These are phyloP conservation scores for Noccaea caerulescens DNA, from an alignment of 345 rosid genomes.

Conservation along the genomic window DNA sequence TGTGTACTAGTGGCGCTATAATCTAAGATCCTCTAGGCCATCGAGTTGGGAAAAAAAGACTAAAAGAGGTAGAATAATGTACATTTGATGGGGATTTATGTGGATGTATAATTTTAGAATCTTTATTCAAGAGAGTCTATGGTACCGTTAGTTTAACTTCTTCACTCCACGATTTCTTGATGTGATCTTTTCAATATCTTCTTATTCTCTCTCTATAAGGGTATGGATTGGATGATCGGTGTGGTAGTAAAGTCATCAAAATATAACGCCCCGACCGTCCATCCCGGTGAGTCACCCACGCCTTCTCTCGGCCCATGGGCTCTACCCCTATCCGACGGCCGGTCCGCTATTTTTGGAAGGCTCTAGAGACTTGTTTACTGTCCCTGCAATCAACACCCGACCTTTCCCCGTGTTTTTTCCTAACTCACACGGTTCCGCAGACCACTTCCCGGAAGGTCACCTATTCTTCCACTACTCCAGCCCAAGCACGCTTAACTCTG, in stretches of 20 bases:
- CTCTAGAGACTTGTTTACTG: too few species aligned
- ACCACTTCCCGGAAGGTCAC: too few species aligned
- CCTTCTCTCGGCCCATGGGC: too few species aligned
- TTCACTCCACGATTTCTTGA: neutral
- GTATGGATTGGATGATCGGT: constrained; percentile 12
- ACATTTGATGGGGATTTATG: constrained; percentile 4
- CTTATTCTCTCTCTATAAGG: neutral
- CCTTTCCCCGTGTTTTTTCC: too few species aligned
- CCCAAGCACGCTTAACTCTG: too few species aligned
- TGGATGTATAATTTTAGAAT: neutral
- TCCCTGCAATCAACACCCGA: too few species aligned
- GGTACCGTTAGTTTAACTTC: constrained; percentile 16
- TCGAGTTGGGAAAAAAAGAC: neutral
- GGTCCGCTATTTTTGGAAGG: too few species aligned
- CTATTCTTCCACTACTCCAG: too few species aligned
- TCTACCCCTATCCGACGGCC: too few species aligned
- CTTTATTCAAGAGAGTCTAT: neutral
- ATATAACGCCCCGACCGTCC: too few species aligned
- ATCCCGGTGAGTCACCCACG: too few species aligned
- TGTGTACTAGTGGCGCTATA: constrained; percentile 23
- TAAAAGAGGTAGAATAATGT: neutral
- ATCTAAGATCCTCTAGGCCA: neutral
- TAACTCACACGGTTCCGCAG: too few species aligned
- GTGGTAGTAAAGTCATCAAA: constrained; percentile 8
- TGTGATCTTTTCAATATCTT: constrained; percentile 16